Conservation (phyloP, 768 basidiomycete genomes). For the Clavaria fumosa region DNA sequence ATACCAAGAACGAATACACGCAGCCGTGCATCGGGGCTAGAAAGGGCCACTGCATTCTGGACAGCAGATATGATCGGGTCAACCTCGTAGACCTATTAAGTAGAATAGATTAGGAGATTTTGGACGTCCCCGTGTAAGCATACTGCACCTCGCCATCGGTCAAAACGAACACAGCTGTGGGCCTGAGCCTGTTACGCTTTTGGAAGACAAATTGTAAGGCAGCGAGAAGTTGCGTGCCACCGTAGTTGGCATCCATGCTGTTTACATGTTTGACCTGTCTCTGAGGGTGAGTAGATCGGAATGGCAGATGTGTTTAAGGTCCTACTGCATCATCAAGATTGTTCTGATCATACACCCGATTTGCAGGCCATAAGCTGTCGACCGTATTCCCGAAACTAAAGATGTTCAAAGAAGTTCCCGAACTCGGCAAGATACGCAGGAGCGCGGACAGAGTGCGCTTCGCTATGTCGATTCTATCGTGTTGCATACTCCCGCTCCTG, state of each 20-base stretch:
- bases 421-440: constrained; percentile 30
- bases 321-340: constrained; percentile 26
- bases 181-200: constrained; percentile 18
- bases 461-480: constrained; percentile 28
- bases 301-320: neutral
- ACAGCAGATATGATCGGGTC: constrained; percentile 15
- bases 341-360: constrained; percentile 19
- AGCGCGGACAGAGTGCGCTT: constrained; percentile 32
- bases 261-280: constrained; percentile 25
- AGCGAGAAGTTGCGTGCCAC: constrained; percentile 34
- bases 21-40: constrained; percentile 19
- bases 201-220: constrained; percentile 28
- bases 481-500: constrained; percentile 38
- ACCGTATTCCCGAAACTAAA: constrained; percentile 30
- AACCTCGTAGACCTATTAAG: constrained; percentile 11
- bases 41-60: constrained; percentile 18
- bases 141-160: constrained; percentile 38
- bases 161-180: constrained; percentile 38
- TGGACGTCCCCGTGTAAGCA: neutral
- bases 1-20: constrained; percentile 48
- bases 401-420: constrained; percentile 37
- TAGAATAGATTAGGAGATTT: constrained; percentile 1
- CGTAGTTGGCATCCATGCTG: constrained; percentile 26
- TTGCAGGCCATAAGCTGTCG: constrained; percentile 21
- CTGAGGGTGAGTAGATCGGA: neutral